Percentiles rank a stretch among this genome's conserved stretches.
Evolutionary conservation across 306 rosid genomes (phyloP).

Genomic region (Cicer chorassanicum): DNA sequence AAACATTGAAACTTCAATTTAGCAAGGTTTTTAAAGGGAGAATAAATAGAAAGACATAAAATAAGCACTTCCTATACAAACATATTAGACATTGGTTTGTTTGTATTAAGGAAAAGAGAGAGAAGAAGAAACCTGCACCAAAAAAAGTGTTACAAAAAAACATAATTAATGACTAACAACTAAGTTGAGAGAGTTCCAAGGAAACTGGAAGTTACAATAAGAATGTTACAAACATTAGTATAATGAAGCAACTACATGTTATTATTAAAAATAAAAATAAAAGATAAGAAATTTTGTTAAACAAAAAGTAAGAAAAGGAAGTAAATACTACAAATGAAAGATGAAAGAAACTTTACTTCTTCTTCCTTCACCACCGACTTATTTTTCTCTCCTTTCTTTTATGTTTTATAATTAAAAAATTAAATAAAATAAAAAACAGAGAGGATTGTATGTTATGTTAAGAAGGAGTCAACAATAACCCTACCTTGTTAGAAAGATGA

Average conservation of each 20-base stretch:
- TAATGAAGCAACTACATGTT: constrained; percentile 37
- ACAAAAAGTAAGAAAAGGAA: neutral
- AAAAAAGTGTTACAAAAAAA: constrained; percentile 25
- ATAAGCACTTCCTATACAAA: constrained; percentile 27
- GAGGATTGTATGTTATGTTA: constrained; percentile 39
- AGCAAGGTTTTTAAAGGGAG: constrained; percentile 18
- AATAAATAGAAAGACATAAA: constrained; percentile 24
- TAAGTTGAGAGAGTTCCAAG: constrained; percentile 46
- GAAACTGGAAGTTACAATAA: constrained; percentile 47
- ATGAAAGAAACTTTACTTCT: neutral
- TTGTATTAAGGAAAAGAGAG: constrained; percentile 41
- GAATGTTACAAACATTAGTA: constrained; percentile 24
- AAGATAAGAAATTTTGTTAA: neutral
- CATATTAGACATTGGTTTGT: constrained; percentile 39
- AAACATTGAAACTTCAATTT: neutral
- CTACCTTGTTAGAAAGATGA: constrained; percentile 60
- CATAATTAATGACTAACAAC: constrained; percentile 39
- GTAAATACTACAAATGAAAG: constrained; percentile 8
- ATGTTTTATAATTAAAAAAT: neutral
- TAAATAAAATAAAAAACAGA: constrained; percentile 22
- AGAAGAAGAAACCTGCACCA: constrained; percentile 33
- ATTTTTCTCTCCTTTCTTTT: neutral
- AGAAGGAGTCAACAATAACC: constrained; percentile 51
- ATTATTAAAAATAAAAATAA: neutral
- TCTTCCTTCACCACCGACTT: too few species aligned